These are phyloP conservation scores for Phyllosticta citribraziliensis DNA, from an alignment of 2,329 filamentous ascomycete genomes.

Conservation along the genomic window DNA sequence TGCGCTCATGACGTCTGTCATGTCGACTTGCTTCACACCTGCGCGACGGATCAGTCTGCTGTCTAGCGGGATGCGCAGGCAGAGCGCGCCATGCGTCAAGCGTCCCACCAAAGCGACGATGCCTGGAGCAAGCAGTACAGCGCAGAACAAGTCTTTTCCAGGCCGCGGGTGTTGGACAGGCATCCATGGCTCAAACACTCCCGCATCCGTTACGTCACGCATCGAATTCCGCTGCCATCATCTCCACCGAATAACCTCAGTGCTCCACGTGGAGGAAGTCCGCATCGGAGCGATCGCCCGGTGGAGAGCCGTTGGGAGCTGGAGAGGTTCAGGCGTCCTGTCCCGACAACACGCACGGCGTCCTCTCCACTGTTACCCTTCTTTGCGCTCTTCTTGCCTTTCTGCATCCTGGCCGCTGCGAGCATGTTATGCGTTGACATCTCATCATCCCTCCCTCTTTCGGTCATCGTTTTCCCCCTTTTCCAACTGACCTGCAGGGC, in stretches of 20 bases:
- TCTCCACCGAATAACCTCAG: not conserved
- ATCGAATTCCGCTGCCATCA: not conserved
- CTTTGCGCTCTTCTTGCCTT: not conserved
- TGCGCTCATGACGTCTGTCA: not conserved
- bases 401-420: not conserved
- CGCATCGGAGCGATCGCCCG: not conserved
- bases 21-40: not conserved
- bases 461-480: not conserved
- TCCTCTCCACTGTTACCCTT: not conserved
- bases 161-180: not conserved
- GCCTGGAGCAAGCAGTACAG: not conserved
- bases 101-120: not conserved
- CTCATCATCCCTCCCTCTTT: no score
- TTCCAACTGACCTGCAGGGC: not conserved
- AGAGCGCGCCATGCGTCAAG: no score
- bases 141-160: not conserved
- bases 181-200: not conserved
- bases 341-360: not conserved
- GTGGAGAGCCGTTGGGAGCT: not conserved
- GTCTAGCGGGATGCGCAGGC: not conserved
- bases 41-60: not conserved
- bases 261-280: not conserved
- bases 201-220: not conserved
- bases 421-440: no score
- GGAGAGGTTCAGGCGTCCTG: not conserved